Conservation (phyloP, 2,329 filamentous ascomycete genomes). For the Anthostomella pinea region DNA sequence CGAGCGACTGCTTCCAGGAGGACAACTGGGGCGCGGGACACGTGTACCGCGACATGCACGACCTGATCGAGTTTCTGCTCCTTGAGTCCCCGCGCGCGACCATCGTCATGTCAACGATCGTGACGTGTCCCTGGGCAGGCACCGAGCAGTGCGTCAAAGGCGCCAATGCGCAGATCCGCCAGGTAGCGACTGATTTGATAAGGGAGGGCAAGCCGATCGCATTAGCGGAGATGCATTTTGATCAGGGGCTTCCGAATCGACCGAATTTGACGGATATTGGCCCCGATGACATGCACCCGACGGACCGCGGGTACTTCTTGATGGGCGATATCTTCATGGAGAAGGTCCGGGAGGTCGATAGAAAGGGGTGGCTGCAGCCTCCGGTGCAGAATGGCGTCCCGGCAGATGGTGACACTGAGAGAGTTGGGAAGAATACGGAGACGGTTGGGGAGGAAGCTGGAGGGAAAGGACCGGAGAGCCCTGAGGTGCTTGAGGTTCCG, state of each 20-base stretch:
- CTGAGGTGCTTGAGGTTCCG: too few species aligned
- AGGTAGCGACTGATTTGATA: constrained; percentile 24
- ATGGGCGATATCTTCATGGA: constrained; percentile 32
- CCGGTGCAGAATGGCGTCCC: constrained; percentile 20
- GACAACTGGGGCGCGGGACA: constrained; percentile 25
- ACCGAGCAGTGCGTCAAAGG: constrained; percentile 27
- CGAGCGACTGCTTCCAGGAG: constrained; percentile 29
- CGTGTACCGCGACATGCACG: constrained; percentile 23
- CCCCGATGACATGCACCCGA: constrained; percentile 28
- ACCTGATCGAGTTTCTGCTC: constrained; percentile 27
- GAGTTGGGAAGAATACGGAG: too few species aligned
- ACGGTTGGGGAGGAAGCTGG: too few species aligned
- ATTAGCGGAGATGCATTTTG: constrained; percentile 28
- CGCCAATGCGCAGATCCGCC: constrained; percentile 29
- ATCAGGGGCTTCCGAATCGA: constrained; percentile 26
- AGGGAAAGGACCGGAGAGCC: too few species aligned
- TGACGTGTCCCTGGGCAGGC: constrained; percentile 25
- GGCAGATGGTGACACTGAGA: constrained; percentile 17
- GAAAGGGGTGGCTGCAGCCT: constrained; percentile 22
- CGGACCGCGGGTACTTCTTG: constrained; percentile 28
- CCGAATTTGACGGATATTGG: constrained; percentile 24
- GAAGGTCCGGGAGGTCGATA: constrained; percentile 25
- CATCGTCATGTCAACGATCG: constrained; percentile 29
- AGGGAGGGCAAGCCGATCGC: constrained; percentile 26
- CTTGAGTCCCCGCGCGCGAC: constrained; percentile 26